Evolutionary conservation across 257 asterid genomes (phyloP).

Genomic region (Solanum chaucha): DNA sequence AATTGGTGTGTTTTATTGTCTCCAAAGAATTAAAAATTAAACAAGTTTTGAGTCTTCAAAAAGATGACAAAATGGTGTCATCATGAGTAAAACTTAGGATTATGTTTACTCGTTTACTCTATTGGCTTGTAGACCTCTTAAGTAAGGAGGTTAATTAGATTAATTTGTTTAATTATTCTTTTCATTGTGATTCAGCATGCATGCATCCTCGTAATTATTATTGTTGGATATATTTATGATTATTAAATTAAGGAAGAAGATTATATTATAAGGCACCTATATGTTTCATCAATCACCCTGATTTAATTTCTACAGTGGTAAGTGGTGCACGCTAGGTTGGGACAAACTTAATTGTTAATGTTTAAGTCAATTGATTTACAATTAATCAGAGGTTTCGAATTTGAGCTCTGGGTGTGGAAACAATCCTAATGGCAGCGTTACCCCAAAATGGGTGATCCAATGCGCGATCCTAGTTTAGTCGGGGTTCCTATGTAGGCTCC

Average conservation of each 20-base stretch:
- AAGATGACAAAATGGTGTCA: not conserved
- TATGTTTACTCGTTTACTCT: not conserved
- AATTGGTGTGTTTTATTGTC: not conserved
- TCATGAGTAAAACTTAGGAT: not conserved
- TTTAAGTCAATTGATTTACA: not conserved
- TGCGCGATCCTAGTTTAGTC: no score
- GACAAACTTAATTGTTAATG: not conserved
- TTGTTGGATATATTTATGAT: not conserved
- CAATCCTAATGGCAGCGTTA: accelerated
- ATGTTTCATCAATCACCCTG: not conserved
- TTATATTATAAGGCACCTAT: not conserved
- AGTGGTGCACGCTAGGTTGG: not conserved
- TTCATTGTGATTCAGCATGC: not conserved
- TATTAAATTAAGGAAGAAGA: not conserved
- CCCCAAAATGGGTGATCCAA: no score
- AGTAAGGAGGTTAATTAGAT: not conserved
- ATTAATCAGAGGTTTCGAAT: no score
- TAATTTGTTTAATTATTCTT: not conserved
- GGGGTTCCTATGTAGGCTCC: no score
- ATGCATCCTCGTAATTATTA: not conserved
- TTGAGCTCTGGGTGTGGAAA: accelerated
- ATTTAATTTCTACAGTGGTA: not conserved
- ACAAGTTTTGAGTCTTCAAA: not conserved
- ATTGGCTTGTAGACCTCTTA: not conserved
- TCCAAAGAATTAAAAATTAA: not conserved